phyloP scores from a whole-genome alignment of 352 stramenopile genomes.

The Phytopythium delawarense region DNA sequence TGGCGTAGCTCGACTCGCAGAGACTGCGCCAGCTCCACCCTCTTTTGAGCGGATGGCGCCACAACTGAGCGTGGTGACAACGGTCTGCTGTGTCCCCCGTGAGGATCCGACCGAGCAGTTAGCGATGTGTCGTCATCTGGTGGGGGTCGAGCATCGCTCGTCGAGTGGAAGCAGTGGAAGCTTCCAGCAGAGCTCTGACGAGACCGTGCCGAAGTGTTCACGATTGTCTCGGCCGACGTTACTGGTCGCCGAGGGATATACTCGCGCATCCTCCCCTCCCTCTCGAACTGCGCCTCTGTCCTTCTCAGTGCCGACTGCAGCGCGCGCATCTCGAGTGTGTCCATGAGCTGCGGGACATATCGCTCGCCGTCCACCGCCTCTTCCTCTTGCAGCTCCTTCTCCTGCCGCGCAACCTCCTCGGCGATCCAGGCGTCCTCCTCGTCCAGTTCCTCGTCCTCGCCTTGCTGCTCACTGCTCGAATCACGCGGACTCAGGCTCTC shows the following conservation, averaged over 20 bases:
- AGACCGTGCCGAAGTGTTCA: background rate
- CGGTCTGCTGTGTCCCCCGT: background rate
- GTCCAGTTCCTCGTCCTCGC: background rate
- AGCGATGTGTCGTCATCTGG: background rate
- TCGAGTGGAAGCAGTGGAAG: background rate
- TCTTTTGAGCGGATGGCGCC: constrained; percentile 6
- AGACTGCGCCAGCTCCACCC: constrained; percentile 29
- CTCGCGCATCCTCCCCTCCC: constrained; percentile 44
- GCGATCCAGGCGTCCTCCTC: constrained; percentile 9
- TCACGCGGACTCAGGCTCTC: background rate
- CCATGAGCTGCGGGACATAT: constrained; percentile 56
- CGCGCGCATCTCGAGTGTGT: constrained; percentile 37
- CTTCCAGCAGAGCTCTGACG: background rate
- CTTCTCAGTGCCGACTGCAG: constrained; percentile 34
- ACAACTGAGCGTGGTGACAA: background rate
- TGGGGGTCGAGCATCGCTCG: background rate
- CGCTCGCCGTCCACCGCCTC: constrained; percentile 10
- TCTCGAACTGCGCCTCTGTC: constrained; percentile 32
- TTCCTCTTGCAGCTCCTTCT: constrained; percentile 7
- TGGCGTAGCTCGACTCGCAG: constrained; percentile 37
- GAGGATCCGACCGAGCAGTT: background rate
- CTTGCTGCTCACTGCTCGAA: background rate
- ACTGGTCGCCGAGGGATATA: constrained; percentile 32
- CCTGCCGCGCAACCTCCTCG: constrained; percentile 8
- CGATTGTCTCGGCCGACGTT: background rate